Evolutionary conservation across 2,329 filamentous ascomycete genomes (phyloP).

Genomic region (Exophiala sideris): DNA sequence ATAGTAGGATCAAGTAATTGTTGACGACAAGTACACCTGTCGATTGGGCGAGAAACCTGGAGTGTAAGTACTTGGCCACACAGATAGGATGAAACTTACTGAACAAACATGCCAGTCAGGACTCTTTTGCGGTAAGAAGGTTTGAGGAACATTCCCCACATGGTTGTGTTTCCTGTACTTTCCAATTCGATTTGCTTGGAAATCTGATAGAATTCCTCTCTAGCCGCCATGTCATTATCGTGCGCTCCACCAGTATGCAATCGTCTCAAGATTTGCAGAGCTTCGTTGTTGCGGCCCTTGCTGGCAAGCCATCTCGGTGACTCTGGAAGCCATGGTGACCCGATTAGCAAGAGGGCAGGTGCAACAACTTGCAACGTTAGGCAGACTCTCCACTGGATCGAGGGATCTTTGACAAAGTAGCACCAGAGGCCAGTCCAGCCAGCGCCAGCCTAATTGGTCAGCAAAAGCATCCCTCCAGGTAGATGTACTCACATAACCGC

Average conservation of each 20-base stretch:
- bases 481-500: background rate
- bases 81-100: no score
- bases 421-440: slow-evolving; percentile 6
- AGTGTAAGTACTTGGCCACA: no score
- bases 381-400: background rate
- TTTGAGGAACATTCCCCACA: background rate
- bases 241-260: background rate
- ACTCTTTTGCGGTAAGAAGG: slow-evolving; percentile 46
- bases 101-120: slow-evolving; percentile 43
- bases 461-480: no score
- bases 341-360: slow-evolving; percentile 8
- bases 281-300: background rate
- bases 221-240: background rate
- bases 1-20: slow-evolving; percentile 5
- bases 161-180: background rate
- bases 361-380: slow-evolving; percentile 4
- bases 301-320: background rate
- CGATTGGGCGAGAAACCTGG: background rate
- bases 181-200: background rate
- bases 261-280: background rate
- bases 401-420: slow-evolving; percentile 5
- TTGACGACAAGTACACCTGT: slow-evolving; percentile 3
- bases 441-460: background rate
- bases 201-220: background rate
- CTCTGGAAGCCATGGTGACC: background rate